Evolutionary conservation across 75 land plant species (phyloP), one percentile per base, ranked within the genome.

Genomic region (Cryptomeria japonica): DNA sequence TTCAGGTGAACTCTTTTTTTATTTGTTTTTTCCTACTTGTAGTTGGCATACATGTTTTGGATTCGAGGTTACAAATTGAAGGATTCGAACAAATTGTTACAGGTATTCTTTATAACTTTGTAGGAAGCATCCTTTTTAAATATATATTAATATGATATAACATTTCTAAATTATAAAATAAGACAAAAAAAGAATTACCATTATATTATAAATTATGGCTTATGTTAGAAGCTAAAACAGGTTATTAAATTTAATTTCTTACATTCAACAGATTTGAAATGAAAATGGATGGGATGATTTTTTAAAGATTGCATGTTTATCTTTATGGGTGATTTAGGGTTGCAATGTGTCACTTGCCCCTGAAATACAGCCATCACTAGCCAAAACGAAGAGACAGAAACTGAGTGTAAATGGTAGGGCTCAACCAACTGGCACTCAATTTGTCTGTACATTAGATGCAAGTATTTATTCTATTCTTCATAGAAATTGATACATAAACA

Each of bases 11-110:
- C 16, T 34, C 77, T 34, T 75, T 32, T 75, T 42, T 80, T 28
- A 15, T 80, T 38, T 80, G 46, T 25, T 80, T n/a, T 80, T 84
- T 88, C 14, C 13, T 47, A 42, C 25, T 68, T 72, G 19, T 89
- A 97, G 99, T 70, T 97, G 88, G 93, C 98, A 41, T 97, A 97
- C 90, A 96, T 97, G 98, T 96, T 90, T 70, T 97, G 99, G 99
- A 86, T 97, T 82, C 94, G 84, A 51, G 99, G 98, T 39, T 97
- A 94, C 68, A 92, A 93, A 80, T 93, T 97, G 1, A 83, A 47
- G 84, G 95, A 96, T 87, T 97, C 97, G 18, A 90, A 96, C 79
- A 87, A 82, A 31, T 87, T 95, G 13, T 93, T 97, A 11, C 91
- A 87, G 97, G 99, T 97, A 91, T 85, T 51, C 73, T 31, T n/a